These are phyloP conservation scores for Zygosaccharomyces pseudobailii DNA, from an alignment of 1,139 yeast species.

Conservation along the genomic window DNA sequence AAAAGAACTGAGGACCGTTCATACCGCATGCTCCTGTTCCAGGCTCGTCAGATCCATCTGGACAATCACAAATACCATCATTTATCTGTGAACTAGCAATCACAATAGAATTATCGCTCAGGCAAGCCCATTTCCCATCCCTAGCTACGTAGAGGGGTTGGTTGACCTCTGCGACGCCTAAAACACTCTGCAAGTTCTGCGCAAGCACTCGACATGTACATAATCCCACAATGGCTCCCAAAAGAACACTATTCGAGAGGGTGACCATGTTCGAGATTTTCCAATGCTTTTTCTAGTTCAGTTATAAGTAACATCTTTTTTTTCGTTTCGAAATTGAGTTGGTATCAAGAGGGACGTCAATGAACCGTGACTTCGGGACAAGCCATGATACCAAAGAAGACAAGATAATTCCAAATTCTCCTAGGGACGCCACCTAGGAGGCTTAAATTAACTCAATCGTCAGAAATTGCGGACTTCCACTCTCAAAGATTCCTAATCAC, in stretches of 20 bases:
- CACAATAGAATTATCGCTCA: slow-evolving; percentile 57
- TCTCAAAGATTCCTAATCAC: neutral
- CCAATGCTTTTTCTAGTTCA: neutral
- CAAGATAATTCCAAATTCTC: too few relatives aligned
- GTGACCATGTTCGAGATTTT: neutral
- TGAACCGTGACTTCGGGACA: neutral
- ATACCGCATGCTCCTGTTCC: slow-evolving; percentile 82
- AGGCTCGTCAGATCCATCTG: slow-evolving; percentile 97
- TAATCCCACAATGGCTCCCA: neutral
- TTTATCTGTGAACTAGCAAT: slow-evolving; percentile 63
- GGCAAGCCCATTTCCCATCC: slow-evolving; percentile 56
- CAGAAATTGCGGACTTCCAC: too few relatives aligned
- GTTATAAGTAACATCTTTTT: neutral
- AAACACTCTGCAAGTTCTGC: slow-evolving; percentile 1
- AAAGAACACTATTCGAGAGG: neutral
- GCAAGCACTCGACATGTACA: neutral
- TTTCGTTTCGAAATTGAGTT: neutral
- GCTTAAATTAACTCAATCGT: too few relatives aligned
- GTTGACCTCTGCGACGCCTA: slow-evolving; percentile 26
- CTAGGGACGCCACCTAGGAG: too few relatives aligned
- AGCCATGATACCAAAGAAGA: neutral
- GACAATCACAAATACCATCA: slow-evolving; percentile 92
- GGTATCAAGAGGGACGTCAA: neutral
- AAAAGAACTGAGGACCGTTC: slow-evolving; percentile 47
- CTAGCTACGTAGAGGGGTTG: slow-evolving; percentile 44